Conservation (phyloP, 306 rosid species). For the Gynostemma pentaphyllum region DNA sequence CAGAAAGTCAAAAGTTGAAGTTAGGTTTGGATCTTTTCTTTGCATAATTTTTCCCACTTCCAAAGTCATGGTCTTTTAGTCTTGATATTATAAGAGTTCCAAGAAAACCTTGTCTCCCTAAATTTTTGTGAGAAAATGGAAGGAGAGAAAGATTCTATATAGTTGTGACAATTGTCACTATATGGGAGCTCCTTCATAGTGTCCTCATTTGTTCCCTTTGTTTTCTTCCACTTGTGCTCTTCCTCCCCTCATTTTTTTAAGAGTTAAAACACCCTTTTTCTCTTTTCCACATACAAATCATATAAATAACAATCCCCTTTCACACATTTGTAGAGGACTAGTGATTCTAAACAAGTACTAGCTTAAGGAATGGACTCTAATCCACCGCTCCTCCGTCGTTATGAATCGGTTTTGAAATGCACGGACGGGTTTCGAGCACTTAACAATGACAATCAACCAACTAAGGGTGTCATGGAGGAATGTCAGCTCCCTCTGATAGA, state of each 20-base stretch:
- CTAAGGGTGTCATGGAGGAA: slow-evolving; percentile 28
- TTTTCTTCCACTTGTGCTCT: slow-evolving; percentile 21
- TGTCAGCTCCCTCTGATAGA: slow-evolving; percentile 73
- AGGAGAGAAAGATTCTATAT: slow-evolving; percentile 11
- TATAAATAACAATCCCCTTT: slow-evolving; percentile 36
- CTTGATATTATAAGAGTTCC: slow-evolving; percentile 4
- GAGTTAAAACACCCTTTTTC: background rate
- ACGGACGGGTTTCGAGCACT: slow-evolving; percentile 14
- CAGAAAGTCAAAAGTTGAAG: slow-evolving; percentile 33
- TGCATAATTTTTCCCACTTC: slow-evolving; percentile 27
- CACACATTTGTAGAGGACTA: slow-evolving; percentile 10
- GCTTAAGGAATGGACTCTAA: slow-evolving; percentile 21
- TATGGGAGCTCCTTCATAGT: slow-evolving; percentile 14
- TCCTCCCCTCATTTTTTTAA: slow-evolving; percentile 23
- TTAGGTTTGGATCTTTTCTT: slow-evolving; percentile 41
- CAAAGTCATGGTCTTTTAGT: background rate
- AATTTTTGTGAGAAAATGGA: slow-evolving; percentile 14
- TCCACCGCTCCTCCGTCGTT: slow-evolving; percentile 65
- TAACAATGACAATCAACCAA: slow-evolving; percentile 7
- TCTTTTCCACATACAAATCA: slow-evolving; percentile 8
- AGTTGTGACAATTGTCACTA: slow-evolving; percentile 53
- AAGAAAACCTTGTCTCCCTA: slow-evolving; percentile 20
- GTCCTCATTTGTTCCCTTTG: slow-evolving; percentile 11
- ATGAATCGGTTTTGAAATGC: slow-evolving; percentile 31
- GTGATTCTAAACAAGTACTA: slow-evolving; percentile 22